These are phyloP conservation scores for Euphorbia corollata DNA, from an alignment of 441 rosid genomes.

Conservation along the genomic window DNA sequence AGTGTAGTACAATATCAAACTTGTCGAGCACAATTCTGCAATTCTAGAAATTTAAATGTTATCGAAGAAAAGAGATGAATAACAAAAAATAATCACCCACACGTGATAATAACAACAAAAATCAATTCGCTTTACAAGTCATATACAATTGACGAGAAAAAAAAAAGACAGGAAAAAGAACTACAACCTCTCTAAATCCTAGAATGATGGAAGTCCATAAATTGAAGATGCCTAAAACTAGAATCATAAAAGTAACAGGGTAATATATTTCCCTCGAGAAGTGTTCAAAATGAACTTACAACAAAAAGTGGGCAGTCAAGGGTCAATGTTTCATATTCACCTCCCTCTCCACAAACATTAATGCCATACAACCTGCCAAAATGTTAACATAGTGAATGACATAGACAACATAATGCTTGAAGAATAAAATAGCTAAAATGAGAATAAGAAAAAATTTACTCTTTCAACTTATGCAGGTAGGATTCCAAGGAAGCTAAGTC, in stretches of 20 bases:
- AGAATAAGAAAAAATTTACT: constrained; percentile 38
- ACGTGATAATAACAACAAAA: not conserved
- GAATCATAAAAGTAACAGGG: constrained; percentile 4
- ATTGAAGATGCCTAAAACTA: not conserved
- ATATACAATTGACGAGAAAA: not conserved
- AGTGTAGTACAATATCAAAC: constrained; percentile 61
- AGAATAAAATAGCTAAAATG: constrained; percentile 2
- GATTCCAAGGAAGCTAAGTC: constrained; percentile 59
- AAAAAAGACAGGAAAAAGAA: not conserved
- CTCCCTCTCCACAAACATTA: constrained; percentile 97
- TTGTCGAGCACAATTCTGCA: constrained; percentile 80
- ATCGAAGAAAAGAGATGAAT: constrained; percentile 7
- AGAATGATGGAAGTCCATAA: constrained; percentile 6
- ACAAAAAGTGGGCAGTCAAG: constrained; percentile 92
- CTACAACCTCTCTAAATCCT: not conserved
- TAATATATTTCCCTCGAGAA: constrained; percentile 15
- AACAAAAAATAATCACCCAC: not conserved
- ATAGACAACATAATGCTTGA: not conserved
- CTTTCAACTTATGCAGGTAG: constrained; percentile 72
- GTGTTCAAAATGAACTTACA: constrained; percentile 35
- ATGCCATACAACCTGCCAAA: constrained; percentile 66
- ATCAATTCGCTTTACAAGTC: not conserved
- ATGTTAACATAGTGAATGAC: not conserved
- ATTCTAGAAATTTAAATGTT: constrained; percentile 45
- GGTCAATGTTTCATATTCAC: constrained; percentile 90